phyloP scores from a whole-genome alignment of 2,329 filamentous ascomycete genomes.

The Biscogniauxia mediterranea region DNA sequence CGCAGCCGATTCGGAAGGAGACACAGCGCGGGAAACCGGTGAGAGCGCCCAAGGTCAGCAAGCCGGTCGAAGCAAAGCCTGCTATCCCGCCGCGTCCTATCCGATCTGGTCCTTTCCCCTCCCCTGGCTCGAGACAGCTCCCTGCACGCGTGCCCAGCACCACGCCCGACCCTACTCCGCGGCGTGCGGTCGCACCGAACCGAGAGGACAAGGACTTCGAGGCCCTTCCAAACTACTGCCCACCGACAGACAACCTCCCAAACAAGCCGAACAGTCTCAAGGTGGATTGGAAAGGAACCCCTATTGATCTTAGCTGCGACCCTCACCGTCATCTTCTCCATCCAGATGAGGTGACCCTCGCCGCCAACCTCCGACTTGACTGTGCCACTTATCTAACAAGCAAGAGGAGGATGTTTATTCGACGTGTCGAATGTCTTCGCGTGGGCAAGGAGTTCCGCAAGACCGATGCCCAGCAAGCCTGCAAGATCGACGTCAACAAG shows the following conservation, averaged over 20 bases:
- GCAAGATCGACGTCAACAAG: conserved; percentile 98
- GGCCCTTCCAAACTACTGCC: conserved; percentile 69
- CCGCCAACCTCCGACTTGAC: conserved; percentile 76
- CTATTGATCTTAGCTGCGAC: conserved; percentile 73
- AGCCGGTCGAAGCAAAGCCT: conserved; percentile 31
- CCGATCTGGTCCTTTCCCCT: conserved; percentile 25
- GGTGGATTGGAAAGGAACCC: conserved; percentile 82
- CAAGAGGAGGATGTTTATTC: conserved; percentile 87
- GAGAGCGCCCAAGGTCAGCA: conserved; percentile 30
- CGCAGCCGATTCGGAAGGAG: conserved; percentile 30
- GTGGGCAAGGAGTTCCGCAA: conserved; percentile 85
- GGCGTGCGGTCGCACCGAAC: conserved; percentile 59
- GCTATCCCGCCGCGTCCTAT: conserved; percentile 28
- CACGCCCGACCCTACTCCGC: conserved; percentile 49
- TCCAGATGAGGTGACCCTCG: conserved; percentile 73
- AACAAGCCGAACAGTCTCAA: conserved; percentile 69
- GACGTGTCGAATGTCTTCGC: conserved; percentile 64
- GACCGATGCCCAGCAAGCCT: conserved; percentile 94
- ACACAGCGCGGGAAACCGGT: conserved; percentile 34
- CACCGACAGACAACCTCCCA: conserved; percentile 64
- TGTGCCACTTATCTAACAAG: conserved; percentile 88
- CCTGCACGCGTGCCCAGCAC: conserved; percentile 37
- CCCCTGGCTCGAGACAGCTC: conserved; percentile 29
- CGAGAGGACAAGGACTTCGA: conserved; percentile 81
- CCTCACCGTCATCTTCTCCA: conserved; percentile 70